Conservation (phyloP, 2,329 filamentous ascomycete genomes). For the Talaromyces sp. region DNA sequence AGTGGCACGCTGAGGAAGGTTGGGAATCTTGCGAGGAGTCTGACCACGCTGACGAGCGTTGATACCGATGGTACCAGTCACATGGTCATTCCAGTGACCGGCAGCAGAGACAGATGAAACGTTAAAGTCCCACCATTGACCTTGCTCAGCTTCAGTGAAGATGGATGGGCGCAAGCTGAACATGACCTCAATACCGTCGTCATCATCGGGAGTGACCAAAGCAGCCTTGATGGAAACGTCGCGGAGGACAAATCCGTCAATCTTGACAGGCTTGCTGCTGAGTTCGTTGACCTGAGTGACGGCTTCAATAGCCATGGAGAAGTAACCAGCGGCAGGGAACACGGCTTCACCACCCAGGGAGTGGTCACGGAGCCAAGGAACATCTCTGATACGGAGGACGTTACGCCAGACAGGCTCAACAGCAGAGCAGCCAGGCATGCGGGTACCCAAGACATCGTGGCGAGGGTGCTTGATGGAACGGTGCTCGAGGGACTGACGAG, state of each 20-base stretch:
- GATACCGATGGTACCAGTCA: slow-evolving; percentile 1
- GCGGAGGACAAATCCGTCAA: slow-evolving; percentile 20
- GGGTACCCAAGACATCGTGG: slow-evolving; percentile 12
- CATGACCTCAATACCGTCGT: slow-evolving; percentile 3
- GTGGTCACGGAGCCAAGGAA: slow-evolving; percentile 16
- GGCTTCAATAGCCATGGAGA: slow-evolving; percentile 11
- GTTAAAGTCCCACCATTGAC: slow-evolving; percentile 6
- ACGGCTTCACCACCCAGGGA: slow-evolving; percentile 19
- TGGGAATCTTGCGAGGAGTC: not conserved
- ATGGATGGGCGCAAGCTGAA: not conserved
- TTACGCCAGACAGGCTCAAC: slow-evolving; percentile 10
- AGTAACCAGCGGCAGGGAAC: slow-evolving; percentile 12
- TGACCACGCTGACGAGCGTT: not conserved
- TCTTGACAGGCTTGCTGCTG: not conserved
- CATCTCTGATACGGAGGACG: slow-evolving; percentile 11
- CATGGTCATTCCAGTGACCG: slow-evolving; percentile 5
- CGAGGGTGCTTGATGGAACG: not conserved
- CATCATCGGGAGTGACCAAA: slow-evolving; percentile 11
- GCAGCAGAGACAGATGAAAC: not conserved
- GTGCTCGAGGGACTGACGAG: not conserved
- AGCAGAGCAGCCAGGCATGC: slow-evolving; percentile 6
- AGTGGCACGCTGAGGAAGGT: slow-evolving; percentile 7
- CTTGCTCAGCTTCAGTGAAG: not conserved
- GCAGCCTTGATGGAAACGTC: slow-evolving; percentile 8
- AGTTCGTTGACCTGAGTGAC: slow-evolving; percentile 1